Conservation (phyloP, 2,329 filamentous ascomycete species). For the Capronia americana region DNA sequence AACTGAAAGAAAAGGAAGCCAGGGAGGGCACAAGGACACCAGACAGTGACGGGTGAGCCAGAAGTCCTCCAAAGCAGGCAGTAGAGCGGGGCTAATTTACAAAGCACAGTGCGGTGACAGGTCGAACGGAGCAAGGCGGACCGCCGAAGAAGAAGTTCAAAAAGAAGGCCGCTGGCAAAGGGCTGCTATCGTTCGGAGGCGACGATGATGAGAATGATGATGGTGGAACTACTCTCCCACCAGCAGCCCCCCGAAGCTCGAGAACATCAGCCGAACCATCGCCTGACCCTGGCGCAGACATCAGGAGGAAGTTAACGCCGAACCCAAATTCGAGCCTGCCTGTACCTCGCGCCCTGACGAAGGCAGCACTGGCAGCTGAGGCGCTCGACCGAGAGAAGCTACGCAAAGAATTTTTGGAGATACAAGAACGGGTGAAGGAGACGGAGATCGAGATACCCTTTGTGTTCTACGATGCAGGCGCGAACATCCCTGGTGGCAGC, state of each 20-base stretch:
- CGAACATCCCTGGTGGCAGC: slow-evolving; percentile 81
- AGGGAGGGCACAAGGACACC: slow-evolving; percentile 64
- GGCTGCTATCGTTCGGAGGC: slow-evolving; percentile 69
- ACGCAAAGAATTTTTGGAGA: slow-evolving; percentile 77
- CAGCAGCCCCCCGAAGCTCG: slow-evolving; percentile 22
- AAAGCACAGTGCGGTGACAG: slow-evolving; percentile 63
- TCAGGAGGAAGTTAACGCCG: slow-evolving; percentile 47
- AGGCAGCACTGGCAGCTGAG: slow-evolving; percentile 76
- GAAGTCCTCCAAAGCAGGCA: neutral
- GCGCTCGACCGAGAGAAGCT: slow-evolving; percentile 76
- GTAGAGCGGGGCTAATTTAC: slow-evolving; percentile 55
- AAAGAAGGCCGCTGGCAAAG: slow-evolving; percentile 66
- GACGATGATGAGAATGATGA: slow-evolving; percentile 66
- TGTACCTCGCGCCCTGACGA: slow-evolving; percentile 78
- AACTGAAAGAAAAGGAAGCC: slow-evolving; percentile 83
- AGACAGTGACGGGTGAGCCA: slow-evolving; percentile 64
- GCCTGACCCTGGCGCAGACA: slow-evolving; percentile 22
- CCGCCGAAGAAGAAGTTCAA: slow-evolving; percentile 47
- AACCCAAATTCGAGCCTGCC: slow-evolving; percentile 50
- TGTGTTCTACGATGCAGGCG: slow-evolving; percentile 89
- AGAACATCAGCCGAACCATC: slow-evolving; percentile 27
- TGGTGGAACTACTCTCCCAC: slow-evolving; percentile 44
- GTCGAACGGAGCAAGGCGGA: slow-evolving; percentile 50
- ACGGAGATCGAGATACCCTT: slow-evolving; percentile 92
- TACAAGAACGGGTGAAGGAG: slow-evolving; percentile 85